Percentiles rank a stretch among this genome's conserved stretches.
Conservation (phyloP, 2,329 filamentous ascomycete genomes). For the Fusarium penzigii region DNA sequence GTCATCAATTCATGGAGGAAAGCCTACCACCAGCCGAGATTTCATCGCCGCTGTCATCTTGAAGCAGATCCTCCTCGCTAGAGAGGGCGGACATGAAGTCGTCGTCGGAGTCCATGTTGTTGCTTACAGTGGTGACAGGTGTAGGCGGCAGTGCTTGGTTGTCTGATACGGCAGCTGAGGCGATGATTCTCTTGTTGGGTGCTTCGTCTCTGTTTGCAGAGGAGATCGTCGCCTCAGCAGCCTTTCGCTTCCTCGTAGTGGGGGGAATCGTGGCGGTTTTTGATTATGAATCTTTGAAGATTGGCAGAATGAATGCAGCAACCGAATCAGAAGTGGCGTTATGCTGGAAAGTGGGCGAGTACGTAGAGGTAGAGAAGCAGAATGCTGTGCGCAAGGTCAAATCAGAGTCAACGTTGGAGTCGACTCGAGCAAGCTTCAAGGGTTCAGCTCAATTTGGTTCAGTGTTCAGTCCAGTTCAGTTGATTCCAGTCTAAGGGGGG, state of each 20-base stretch:
- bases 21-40: conserved; percentile 52
- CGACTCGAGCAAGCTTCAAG: not conserved
- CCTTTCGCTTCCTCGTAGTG: conserved; percentile 61
- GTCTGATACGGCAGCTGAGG: conserved; percentile 48
- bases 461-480: not conserved
- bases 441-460: not conserved
- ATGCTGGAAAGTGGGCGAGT: not conserved
- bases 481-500: conserved; percentile 9
- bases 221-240: conserved; percentile 64
- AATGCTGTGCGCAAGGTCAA: not conserved
- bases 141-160: conserved; percentile 55
- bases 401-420: conserved; percentile 16
- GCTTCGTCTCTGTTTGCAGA: conserved; percentile 43
- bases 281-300: conserved; percentile 11
- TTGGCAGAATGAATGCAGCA: not conserved
- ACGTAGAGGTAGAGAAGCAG: not conserved
- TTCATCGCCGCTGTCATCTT: conserved; percentile 77
- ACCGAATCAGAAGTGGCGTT: not conserved
- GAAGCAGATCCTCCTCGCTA: conserved; percentile 70
- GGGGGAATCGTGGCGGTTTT: conserved; percentile 58
- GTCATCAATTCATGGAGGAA: conserved; percentile 4
- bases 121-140: conserved; percentile 53
- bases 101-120: conserved; percentile 91
- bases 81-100: conserved; percentile 86
- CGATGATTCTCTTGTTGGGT: conserved; percentile 57